phyloP scores from a whole-genome alignment of 345 rosid genomes.

The Pseudoturritis turrita region DNA sequence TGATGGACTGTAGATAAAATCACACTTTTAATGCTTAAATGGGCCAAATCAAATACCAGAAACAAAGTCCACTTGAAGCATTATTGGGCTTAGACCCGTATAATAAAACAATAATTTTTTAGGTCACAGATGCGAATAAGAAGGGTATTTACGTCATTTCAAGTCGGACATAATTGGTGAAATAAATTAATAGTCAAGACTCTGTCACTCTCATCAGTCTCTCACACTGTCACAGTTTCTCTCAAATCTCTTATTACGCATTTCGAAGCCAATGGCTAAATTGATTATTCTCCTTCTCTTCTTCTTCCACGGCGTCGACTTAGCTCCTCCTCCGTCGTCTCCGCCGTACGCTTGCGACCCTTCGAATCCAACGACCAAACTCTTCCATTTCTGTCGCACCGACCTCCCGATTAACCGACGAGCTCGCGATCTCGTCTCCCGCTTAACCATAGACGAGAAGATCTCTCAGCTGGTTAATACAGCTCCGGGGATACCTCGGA shows the following conservation, averaged over 20 bases:
- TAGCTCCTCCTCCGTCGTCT: slow-evolving; percentile 3
- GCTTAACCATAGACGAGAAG: slow-evolving; percentile 75
- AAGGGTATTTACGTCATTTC: slow-evolving; percentile 12
- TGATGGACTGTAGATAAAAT: not conserved
- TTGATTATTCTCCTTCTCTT: not conserved
- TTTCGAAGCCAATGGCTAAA: slow-evolving; percentile 27
- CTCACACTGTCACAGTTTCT: not conserved
- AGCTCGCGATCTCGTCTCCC: slow-evolving; percentile 63
- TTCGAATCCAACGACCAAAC: slow-evolving; percentile 40
- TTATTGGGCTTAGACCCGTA: not conserved
- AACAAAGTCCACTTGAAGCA: not conserved
- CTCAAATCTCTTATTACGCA: not conserved
- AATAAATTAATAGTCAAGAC: not conserved
- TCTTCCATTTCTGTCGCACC: slow-evolving; percentile 52
- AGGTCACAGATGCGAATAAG: not conserved
- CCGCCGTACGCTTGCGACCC: slow-evolving; percentile 60
- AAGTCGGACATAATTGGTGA: not conserved
- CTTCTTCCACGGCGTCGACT: not conserved
- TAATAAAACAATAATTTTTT: not conserved
- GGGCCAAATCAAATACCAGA: not conserved
- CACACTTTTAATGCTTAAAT: not conserved
- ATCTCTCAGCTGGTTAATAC: slow-evolving; percentile 71
- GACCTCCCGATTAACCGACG: slow-evolving; percentile 49
- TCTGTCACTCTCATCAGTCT: slow-evolving; percentile 3
- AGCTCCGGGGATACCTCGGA: slow-evolving; percentile 64